Evolutionary conservation across 345 rosid genomes (phyloP).

Genomic region (Linum trigynum): DNA sequence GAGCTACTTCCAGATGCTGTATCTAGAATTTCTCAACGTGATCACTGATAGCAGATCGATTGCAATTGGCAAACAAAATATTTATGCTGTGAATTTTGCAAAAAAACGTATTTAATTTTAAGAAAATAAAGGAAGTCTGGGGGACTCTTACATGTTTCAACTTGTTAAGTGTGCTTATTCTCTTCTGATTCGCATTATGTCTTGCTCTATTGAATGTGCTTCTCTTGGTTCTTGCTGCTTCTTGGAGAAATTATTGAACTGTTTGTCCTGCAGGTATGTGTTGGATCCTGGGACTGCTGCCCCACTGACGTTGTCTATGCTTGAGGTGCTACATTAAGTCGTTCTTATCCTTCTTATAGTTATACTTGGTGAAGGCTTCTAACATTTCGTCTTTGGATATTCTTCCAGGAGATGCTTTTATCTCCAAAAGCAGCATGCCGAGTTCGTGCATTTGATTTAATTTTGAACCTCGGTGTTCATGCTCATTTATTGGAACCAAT

Average conservation of each 20-base stretch:
- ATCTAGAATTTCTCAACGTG: not conserved
- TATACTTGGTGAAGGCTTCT: conserved; percentile 18
- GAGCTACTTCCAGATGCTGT: not conserved
- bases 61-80: not conserved
- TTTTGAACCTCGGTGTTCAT: conserved; percentile 96
- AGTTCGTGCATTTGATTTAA: conserved; percentile 89
- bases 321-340: conserved; percentile 54
- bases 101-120: not conserved
- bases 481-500: conserved; percentile 87
- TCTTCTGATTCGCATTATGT: not conserved
- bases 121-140: not conserved
- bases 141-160: not conserved
- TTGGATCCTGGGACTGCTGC: conserved; percentile 93
- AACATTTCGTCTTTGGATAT: conserved; percentile 14
- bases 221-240: not conserved
- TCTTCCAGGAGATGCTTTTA: conserved; percentile 81
- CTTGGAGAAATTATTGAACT: conserved; percentile 1
- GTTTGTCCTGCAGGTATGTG: conserved; percentile 64
- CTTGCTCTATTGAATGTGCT: not conserved
- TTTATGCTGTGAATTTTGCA: not conserved
- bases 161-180: not conserved
- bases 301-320: conserved; percentile 93
- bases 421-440: conserved; percentile 70
- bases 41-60: not conserved
- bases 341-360: conserved; percentile 13